Base-by-base conservation (phyloP, 495 filamentous ascomycete species). In the Penicillium cinerascens region DNA sequence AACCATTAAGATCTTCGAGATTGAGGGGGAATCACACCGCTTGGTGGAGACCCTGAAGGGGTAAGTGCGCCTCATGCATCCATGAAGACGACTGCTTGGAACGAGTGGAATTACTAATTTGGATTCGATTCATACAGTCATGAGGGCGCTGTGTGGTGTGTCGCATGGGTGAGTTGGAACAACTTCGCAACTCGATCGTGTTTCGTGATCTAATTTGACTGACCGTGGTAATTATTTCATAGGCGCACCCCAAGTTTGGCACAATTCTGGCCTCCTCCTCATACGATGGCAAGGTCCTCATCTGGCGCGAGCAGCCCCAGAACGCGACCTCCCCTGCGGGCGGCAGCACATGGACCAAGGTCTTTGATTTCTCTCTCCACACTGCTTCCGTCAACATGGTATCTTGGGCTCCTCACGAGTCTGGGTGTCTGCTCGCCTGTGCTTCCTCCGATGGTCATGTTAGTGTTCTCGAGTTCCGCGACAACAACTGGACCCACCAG, bases 1-100 rank as follows among this genome's bases (percentile, higher is more conserved):
- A 68, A 97, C 92, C 43, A 95, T 99, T 77, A 97, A 97, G 75
- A 96, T 99, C 68, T 99, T 97, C 63, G 93, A 97, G 75, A 87
- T 97, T 44, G 93, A 97, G 70, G 91, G 92, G 56, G 91, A 96
- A 64, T 82, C 87, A 58, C 93, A 99, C 71, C 81, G 89, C 43
- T 74, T 97, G 46, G 85, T 87, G 21, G 93, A 97, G 76, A 98
- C 93, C 29, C 77, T 97, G 58, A 95, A 93, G 73, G 92, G 92
- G 92, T 95, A 83, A 52, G 77, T 49, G 27, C 46, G 20, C 43
- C 35, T 35, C 25, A 6, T 13, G 10, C 29, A 8, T 33, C 29
- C 29, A 11, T 33, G 29, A 10, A 13, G 11, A 13, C 13, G 11
- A 10, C 8, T 10, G 10, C 2, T 13, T 33, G 29, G 13, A 15